Evolutionary conservation across 345 rosid species (phyloP).

Genomic region (Arabidopsis thaliana): DNA sequence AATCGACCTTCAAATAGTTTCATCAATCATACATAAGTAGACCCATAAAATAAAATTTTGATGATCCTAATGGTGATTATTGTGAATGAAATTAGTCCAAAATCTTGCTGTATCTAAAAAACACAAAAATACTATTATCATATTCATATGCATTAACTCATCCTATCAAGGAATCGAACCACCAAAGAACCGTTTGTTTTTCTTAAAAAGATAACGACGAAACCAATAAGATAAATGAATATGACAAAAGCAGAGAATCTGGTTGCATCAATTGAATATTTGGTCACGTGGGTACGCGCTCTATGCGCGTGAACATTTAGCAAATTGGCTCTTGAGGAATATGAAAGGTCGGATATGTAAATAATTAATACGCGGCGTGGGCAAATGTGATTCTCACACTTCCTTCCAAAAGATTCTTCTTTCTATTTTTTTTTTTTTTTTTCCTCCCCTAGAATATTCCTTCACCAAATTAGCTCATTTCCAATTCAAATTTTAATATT

Average conservation of each 20-base stretch:
- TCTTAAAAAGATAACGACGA: constrained; percentile 9
- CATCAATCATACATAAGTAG: not conserved
- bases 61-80: too few species aligned
- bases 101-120: not conserved
- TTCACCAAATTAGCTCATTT: constrained; percentile 25
- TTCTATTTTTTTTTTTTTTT: not conserved
- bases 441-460: constrained; percentile 30
- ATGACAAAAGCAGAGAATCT: constrained; percentile 33
- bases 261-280: constrained; percentile 25
- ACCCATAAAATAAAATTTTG: too few species aligned
- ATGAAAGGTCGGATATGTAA: constrained; percentile 28
- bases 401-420: constrained; percentile 34
- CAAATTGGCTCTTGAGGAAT: constrained; percentile 30
- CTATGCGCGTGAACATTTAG: constrained; percentile 10
- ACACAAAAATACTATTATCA: not conserved
- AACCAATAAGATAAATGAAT: not conserved
- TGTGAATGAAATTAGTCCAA: not conserved
- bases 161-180: not conserved
- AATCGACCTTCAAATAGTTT: not conserved
- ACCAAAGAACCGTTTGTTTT: not conserved
- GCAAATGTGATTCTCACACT: constrained; percentile 41
- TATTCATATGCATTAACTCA: too few species aligned
- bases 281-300: constrained; percentile 36
- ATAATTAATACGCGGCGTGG: constrained; percentile 29
- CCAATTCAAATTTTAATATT: not conserved